Conservation (phyloP, 768 basidiomycete species). For the Tulasnella sp. region DNA sequence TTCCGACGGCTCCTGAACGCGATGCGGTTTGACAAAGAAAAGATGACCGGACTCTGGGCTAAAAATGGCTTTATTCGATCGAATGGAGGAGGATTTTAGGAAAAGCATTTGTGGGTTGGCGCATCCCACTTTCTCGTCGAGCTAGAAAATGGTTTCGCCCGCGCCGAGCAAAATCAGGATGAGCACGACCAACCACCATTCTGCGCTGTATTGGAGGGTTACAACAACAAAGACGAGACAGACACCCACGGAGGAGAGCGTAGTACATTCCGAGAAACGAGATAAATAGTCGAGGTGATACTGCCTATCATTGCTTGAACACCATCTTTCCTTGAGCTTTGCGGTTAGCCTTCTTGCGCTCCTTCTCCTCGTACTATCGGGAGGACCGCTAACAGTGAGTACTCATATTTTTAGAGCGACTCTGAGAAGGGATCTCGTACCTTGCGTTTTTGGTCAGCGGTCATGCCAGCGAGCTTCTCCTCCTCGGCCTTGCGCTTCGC, state of each 20-base stretch:
- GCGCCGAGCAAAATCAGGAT: too few species aligned
- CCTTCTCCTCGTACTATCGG: constrained; percentile 53
- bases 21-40: too few species aligned
- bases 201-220: not conserved
- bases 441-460: constrained; percentile 75
- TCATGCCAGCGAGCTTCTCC: constrained; percentile 59
- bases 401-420: not conserved
- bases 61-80: too few species aligned
- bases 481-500: constrained; percentile 65
- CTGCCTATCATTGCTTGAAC: not conserved
- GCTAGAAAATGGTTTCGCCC: too few species aligned
- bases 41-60: too few species aligned
- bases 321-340: constrained; percentile 32
- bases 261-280: not conserved
- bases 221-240: not conserved
- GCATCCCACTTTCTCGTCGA: too few species aligned
- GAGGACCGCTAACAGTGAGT: not conserved
- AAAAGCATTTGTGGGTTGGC: too few species aligned
- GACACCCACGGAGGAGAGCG: not conserved
- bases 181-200: too few species aligned
- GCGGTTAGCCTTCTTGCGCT: constrained; percentile 57
- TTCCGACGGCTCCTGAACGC: too few species aligned
- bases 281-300: not conserved
- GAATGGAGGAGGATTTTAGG: too few species aligned
- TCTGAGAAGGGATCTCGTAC: constrained; percentile 26